Evolutionary conservation across 495 filamentous ascomycete species (phyloP).

Genomic region (Trichoderma asperelloides): DNA sequence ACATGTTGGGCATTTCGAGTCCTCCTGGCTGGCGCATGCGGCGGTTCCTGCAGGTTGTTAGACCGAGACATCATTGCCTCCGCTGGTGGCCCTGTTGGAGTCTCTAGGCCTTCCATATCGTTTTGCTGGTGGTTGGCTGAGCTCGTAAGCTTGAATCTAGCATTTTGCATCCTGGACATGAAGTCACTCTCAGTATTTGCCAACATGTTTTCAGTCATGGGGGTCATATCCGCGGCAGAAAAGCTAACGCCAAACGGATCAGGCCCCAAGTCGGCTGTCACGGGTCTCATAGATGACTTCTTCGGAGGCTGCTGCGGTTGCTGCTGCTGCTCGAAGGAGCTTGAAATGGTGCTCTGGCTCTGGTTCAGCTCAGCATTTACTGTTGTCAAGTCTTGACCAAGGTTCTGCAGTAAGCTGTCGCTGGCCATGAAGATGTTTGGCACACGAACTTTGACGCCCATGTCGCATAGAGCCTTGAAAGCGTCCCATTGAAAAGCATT

Average conservation of each 20-base stretch:
- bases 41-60: constrained; percentile 42
- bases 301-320: constrained; percentile 18
- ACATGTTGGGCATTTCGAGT: constrained; percentile 49
- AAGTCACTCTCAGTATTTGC: constrained; percentile 30
- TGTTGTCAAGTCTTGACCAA: constrained; percentile 23
- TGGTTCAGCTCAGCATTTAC: constrained; percentile 23
- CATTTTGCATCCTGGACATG: constrained; percentile 30
- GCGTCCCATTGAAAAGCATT: constrained; percentile 99
- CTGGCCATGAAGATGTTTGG: constrained; percentile 78
- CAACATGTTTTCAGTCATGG: constrained; percentile 24
- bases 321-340: constrained; percentile 18
- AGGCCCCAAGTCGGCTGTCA: constrained; percentile 22
- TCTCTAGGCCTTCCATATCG: constrained; percentile 29
- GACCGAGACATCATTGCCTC: constrained; percentile 28
- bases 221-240: constrained; percentile 18
- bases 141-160: constrained; percentile 26
- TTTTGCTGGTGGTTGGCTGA: constrained; percentile 14
- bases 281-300: constrained; percentile 26
- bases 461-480: constrained; percentile 59
- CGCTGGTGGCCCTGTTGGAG: constrained; percentile 25
- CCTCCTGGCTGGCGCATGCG: constrained; percentile 57
- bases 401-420: constrained; percentile 32
- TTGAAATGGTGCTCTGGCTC: constrained; percentile 13
- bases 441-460: constrained; percentile 67
- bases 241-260: constrained; percentile 31